phyloP scores from a whole-genome alignment of 2,329 filamentous ascomycete species.

The Karstenula rhodostoma region DNA sequence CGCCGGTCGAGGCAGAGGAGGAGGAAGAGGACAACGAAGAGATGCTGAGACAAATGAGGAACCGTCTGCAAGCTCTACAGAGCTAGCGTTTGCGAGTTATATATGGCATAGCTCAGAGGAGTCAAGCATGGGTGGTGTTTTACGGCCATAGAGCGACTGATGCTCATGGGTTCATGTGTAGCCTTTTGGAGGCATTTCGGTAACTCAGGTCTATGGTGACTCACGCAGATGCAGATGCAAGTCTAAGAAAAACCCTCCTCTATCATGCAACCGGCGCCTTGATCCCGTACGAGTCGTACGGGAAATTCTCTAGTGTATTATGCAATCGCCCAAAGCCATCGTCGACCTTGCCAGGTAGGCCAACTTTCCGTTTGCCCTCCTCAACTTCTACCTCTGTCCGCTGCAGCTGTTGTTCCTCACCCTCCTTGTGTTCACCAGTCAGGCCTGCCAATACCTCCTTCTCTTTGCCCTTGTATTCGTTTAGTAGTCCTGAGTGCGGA shows the following conservation, averaged over 20 bases:
- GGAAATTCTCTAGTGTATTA: conserved; percentile 64
- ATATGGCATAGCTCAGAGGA: not conserved
- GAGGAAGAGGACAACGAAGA: conserved; percentile 88
- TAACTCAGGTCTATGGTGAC: not conserved
- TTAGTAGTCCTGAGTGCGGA: conserved; percentile 80
- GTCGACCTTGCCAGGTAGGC: conserved; percentile 62
- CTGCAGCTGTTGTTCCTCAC: conserved; percentile 51
- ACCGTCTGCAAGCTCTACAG: conserved; percentile 86
- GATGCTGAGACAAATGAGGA: conserved; percentile 93
- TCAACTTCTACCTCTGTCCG: conserved; percentile 48
- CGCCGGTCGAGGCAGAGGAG: conserved; percentile 67
- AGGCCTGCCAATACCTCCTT: conserved; percentile 82
- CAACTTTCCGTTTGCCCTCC: conserved; percentile 52
- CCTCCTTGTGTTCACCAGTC: conserved; percentile 74
- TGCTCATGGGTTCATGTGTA: not conserved
- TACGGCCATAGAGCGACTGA: not conserved
- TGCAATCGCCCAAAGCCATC: conserved; percentile 68
- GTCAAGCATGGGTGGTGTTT: not conserved
- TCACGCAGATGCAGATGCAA: not conserved
- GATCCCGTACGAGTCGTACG: conserved; percentile 68
- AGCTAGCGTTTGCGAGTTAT: conserved; percentile 48
- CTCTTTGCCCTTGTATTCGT: conserved; percentile 79
- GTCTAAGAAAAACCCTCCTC: not conserved
- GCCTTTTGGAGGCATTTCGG: not conserved
- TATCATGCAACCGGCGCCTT: conserved; percentile 11